Percentiles rank a stretch among this genome's conserved stretches.
Conservation (phyloP, 352 stramenopile genomes). For the Saprolegnia diclina region DNA sequence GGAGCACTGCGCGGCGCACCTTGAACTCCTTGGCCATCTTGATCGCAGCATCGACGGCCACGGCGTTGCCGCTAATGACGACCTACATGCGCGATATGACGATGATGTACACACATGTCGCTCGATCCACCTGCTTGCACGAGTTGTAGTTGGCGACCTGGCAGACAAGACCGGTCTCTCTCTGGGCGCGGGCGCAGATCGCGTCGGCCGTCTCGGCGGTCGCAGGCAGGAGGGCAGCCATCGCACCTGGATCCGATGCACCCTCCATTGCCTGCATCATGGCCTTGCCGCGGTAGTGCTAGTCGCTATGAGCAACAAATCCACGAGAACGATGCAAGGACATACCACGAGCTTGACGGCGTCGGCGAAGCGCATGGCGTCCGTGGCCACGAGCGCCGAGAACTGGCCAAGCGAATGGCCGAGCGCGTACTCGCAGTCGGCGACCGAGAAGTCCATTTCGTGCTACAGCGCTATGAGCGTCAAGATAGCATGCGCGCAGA, state of each 20-base stretch:
- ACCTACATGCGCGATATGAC: conserved; percentile 25
- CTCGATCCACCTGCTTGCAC: conserved; percentile 53
- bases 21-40: conserved; percentile 61
- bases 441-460: conserved; percentile 43
- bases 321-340: not conserved
- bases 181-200: conserved; percentile 43
- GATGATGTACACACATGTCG: not conserved
- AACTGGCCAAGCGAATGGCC: conserved; percentile 86
- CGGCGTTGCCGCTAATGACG: conserved; percentile 64
- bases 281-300: conserved; percentile 58
- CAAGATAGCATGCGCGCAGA: not conserved
- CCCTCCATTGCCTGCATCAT: conserved; percentile 56
- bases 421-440: conserved; percentile 36
- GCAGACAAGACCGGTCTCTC: conserved; percentile 41
- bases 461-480: conserved; percentile 35
- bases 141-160: conserved; percentile 87
- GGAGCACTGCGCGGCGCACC: conserved; percentile 56
- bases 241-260: conserved; percentile 45
- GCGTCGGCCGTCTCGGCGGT: conserved; percentile 42
- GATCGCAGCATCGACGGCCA: conserved; percentile 49
- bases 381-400: conserved; percentile 68
- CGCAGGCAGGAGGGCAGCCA: conserved; percentile 75
- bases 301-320: not conserved
- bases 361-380: conserved; percentile 56
- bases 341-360: conserved; percentile 58